Conservation (phyloP, 129 eudicot genomes). For the Pittosporum tobira region DNA sequence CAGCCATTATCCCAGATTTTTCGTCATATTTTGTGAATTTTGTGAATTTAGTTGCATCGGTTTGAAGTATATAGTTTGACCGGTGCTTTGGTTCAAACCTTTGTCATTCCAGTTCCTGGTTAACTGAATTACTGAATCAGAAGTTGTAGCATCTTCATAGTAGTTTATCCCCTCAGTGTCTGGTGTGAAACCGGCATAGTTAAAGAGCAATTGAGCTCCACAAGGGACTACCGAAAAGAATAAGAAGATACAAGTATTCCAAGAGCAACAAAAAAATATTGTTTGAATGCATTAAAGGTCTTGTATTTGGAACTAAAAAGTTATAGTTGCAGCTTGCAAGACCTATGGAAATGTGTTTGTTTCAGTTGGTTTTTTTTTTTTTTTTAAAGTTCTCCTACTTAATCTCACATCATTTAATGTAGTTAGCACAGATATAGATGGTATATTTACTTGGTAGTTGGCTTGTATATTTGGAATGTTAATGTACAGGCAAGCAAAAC, state of each 20-base stretch:
- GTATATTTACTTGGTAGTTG: neutral
- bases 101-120: conserved; percentile 18
- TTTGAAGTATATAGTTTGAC: conserved; percentile 15
- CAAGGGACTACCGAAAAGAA: conserved; percentile 11
- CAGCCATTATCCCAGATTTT: conserved; percentile 20
- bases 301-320: conserved; percentile 8
- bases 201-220: conserved; percentile 16
- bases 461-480: conserved; percentile 1
- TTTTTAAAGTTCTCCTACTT: neutral
- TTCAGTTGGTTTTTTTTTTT: too few species aligned
- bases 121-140: conserved; percentile 19
- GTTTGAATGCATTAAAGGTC: neutral
- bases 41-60: conserved; percentile 16
- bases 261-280: conserved; percentile 7
- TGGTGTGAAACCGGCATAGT: conserved; percentile 20
- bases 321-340: too few species aligned
- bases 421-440: neutral
- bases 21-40: too few species aligned
- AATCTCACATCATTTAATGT: conserved; percentile 3
- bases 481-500: neutral
- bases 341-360: too few species aligned
- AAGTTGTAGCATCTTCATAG: conserved; percentile 23
- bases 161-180: conserved; percentile 17
- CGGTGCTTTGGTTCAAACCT: conserved; percentile 11
- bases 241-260: conserved; percentile 1